Evolutionary conservation across 208 protist genomes (phyloP).

Genomic region (Leishmania gerbilli): DNA sequence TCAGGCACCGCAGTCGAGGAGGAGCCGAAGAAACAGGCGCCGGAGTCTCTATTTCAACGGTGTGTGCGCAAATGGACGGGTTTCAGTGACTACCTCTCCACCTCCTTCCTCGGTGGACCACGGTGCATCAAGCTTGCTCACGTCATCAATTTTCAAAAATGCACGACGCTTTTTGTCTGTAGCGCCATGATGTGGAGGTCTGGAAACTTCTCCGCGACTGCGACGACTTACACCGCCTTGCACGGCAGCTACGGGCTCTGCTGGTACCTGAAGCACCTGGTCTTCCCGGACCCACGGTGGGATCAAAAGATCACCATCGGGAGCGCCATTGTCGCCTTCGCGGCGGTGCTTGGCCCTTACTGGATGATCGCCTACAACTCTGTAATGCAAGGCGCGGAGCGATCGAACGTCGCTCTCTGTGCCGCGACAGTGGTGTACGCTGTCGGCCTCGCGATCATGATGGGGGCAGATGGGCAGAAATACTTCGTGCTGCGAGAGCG

Average conservation of each 20-base stretch:
- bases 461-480: slow-evolving; percentile 83
- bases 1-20: background rate
- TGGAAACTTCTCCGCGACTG: slow-evolving; percentile 80
- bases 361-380: slow-evolving; percentile 86
- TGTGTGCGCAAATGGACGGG: slow-evolving; percentile 54
- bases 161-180: slow-evolving; percentile 67
- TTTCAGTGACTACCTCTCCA: slow-evolving; percentile 44
- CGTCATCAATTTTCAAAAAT: slow-evolving; percentile 88
- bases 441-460: slow-evolving; percentile 73
- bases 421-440: slow-evolving; percentile 57
- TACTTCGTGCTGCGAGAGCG: slow-evolving; percentile 72
- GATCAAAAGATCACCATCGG: slow-evolving; percentile 66
- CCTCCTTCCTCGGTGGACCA: slow-evolving; percentile 60
- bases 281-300: slow-evolving; percentile 88
- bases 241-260: slow-evolving; percentile 90
- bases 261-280: slow-evolving; percentile 85
- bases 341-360: slow-evolving; percentile 71
- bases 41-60: slow-evolving; percentile 17
- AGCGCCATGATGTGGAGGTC: slow-evolving; percentile 68
- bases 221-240: slow-evolving; percentile 79
- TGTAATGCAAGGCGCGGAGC: slow-evolving; percentile 51
- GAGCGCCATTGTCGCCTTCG: slow-evolving; percentile 44
- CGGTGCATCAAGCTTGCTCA: slow-evolving; percentile 64
- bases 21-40: background rate
- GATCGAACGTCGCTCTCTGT: slow-evolving; percentile 48